Evolutionary conservation across 2,329 filamentous ascomycete species (phyloP).

Genomic region (Ophiocordyceps australis): DNA sequence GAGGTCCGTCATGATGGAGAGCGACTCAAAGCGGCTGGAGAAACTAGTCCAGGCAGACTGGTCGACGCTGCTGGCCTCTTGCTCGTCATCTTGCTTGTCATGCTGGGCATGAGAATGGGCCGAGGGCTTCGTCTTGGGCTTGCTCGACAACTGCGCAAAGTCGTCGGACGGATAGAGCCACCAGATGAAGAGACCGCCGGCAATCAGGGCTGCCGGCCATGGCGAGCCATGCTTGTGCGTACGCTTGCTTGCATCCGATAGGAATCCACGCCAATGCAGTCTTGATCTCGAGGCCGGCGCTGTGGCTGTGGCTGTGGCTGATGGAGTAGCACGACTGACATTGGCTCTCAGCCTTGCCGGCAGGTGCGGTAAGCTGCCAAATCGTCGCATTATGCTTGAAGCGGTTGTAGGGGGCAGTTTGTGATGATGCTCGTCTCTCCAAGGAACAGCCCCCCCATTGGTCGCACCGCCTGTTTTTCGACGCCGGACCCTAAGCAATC

Average conservation of each 20-base stretch:
- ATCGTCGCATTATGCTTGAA: too few relatives aligned
- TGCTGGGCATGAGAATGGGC: background rate
- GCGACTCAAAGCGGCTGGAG: conserved; percentile 25
- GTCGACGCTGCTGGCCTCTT: conserved; percentile 7
- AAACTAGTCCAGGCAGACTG: conserved; percentile 29
- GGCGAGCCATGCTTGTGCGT: background rate
- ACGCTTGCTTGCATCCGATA: too few relatives aligned
- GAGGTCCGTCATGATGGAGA: conserved; percentile 34
- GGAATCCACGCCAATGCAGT: background rate
- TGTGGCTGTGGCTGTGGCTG: too few relatives aligned
- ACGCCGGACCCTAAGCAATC: too few relatives aligned
- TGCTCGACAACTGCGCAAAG: conserved; percentile 16
- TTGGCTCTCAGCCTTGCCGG: too few relatives aligned
- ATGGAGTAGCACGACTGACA: too few relatives aligned
- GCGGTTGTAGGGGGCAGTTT: too few relatives aligned
- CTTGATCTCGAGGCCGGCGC: too few relatives aligned
- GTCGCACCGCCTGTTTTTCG: too few relatives aligned
- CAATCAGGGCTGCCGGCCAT: conserved; percentile 10
- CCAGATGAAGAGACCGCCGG: conserved; percentile 20
- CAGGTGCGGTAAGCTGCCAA: too few relatives aligned
- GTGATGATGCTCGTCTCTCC: too few relatives aligned
- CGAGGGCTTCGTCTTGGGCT: conserved; percentile 3
- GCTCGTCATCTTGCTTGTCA: conserved; percentile 5
- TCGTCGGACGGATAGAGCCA: conserved; percentile 24
- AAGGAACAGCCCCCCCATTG: too few relatives aligned